These are phyloP conservation scores for Rutidosis leptorrhynchoides DNA, from an alignment of 129 eudicot species.

Conservation along the genomic window DNA sequence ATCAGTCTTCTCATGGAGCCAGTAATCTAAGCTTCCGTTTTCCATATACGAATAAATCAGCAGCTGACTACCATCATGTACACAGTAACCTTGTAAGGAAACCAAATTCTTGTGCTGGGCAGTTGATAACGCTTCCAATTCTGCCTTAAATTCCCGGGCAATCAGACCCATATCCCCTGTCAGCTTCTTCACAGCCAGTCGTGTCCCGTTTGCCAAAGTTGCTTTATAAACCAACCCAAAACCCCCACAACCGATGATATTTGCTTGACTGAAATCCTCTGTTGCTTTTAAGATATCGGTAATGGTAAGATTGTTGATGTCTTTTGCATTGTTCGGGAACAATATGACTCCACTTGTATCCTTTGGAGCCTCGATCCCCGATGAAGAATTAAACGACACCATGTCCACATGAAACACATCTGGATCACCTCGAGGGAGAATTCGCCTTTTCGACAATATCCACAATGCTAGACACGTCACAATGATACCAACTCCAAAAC, in stretches of 20 bases:
- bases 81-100: slow-evolving; percentile 77
- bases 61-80: slow-evolving; percentile 68
- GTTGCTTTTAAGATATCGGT: slow-evolving; percentile 74
- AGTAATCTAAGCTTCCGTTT: slow-evolving; percentile 82
- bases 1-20: slow-evolving; percentile 75
- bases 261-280: slow-evolving; percentile 70
- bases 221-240: slow-evolving; percentile 83
- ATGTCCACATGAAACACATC: slow-evolving; percentile 47
- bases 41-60: slow-evolving; percentile 78
- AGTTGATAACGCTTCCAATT: slow-evolving; percentile 73
- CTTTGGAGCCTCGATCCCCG: slow-evolving; percentile 50
- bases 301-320: slow-evolving; percentile 55
- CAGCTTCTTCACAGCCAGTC: slow-evolving; percentile 70
- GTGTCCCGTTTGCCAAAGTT: slow-evolving; percentile 54
- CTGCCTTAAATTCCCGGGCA: slow-evolving; percentile 90
- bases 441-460: slow-evolving; percentile 61
- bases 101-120: slow-evolving; percentile 78
- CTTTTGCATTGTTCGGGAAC: slow-evolving; percentile 55
- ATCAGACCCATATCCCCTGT: slow-evolving; percentile 86
- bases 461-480: slow-evolving; percentile 51
- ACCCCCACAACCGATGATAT: slow-evolving; percentile 82
- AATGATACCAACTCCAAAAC: slow-evolving; percentile 50
- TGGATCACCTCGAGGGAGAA: slow-evolving; percentile 59
- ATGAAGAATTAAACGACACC: slow-evolving; percentile 49
- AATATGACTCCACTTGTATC: slow-evolving; percentile 57